Percentiles rank a stretch among this genome's conserved stretches.
Evolutionary conservation across 179 eudicot genomes (phyloP).

Genomic region (Spergularia azorica): DNA sequence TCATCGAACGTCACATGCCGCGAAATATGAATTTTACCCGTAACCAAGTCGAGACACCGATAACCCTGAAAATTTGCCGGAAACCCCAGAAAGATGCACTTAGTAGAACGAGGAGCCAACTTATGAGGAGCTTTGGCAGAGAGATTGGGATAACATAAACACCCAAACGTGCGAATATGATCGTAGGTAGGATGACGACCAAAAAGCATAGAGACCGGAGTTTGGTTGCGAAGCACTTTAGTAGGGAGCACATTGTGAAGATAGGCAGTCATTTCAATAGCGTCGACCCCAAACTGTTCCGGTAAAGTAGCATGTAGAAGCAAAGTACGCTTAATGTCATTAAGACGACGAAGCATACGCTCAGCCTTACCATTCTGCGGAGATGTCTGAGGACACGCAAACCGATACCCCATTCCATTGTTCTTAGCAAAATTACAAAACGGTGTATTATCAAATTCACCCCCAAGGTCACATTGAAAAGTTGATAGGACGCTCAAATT

Average conservation of each 20-base stretch:
- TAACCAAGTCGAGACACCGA: conserved; percentile 16
- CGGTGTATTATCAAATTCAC: no score
- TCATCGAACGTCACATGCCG: conserved; percentile 33
- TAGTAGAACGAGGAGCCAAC: conserved; percentile 15
- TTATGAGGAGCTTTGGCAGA: conserved; percentile 14
- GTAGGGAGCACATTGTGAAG: conserved; percentile 24
- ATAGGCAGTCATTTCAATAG: conserved; percentile 17
- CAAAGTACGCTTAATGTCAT: conserved; percentile 15
- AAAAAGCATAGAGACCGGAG: conserved; percentile 23
- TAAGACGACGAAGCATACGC: conserved; percentile 6
- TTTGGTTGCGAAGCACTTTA: background rate
- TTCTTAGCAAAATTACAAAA: no score
- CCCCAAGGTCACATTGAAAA: no score
- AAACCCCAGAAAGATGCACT: conserved; percentile 27
- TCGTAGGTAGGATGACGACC: conserved; percentile 2
- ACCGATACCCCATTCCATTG: background rate
- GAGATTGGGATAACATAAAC: conserved; percentile 12
- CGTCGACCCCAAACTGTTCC: conserved; percentile 3
- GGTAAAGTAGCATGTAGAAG: conserved; percentile 24
- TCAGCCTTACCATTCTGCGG: background rate
- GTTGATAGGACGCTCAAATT: background rate
- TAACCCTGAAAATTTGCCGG: conserved; percentile 14
- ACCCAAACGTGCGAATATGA: conserved; percentile 19
- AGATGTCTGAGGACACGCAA: conserved; percentile 25
- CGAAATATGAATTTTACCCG: conserved; percentile 10